Evolutionary conservation across 108 stramenopile species (phyloP).

Genomic region (Skeletonema marinoi): DNA sequence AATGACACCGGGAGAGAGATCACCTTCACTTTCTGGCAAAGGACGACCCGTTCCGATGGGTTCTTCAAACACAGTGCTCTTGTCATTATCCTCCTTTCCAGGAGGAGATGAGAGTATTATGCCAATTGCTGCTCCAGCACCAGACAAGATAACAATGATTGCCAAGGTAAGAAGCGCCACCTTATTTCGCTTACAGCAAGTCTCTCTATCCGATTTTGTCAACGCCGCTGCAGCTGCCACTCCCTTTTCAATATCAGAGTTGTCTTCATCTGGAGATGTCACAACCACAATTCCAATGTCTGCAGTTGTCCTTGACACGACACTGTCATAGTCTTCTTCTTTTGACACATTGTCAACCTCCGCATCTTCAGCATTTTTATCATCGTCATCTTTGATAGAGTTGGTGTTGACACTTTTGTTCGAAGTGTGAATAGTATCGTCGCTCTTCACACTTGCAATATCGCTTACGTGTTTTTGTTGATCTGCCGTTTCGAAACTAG

Average conservation of each 20-base stretch:
- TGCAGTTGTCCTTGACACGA: not conserved
- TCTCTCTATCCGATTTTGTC: not conserved
- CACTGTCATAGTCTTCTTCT: not conserved
- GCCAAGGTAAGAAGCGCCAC: not conserved
- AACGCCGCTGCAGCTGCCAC: not conserved
- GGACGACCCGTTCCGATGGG: not conserved
- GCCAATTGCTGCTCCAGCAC: not conserved
- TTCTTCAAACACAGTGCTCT: not conserved
- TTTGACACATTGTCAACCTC: not conserved
- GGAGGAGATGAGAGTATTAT: not conserved
- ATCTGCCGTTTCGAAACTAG: not conserved
- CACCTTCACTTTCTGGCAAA: not conserved
- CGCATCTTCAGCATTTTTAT: not conserved
- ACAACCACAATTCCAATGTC: not conserved
- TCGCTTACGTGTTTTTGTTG: not conserved
- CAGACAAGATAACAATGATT: not conserved
- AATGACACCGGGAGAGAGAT: not conserved
- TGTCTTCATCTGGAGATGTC: not conserved
- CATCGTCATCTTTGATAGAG: not conserved
- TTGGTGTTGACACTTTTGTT: not conserved
- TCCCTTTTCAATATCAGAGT: not conserved
- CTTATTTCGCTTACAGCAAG: not conserved
- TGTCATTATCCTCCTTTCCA: not conserved
- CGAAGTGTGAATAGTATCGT: not conserved
- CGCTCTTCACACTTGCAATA: not conserved